Conservation (phyloP, 306 rosid genomes). For the Inga oerstediana region DNA sequence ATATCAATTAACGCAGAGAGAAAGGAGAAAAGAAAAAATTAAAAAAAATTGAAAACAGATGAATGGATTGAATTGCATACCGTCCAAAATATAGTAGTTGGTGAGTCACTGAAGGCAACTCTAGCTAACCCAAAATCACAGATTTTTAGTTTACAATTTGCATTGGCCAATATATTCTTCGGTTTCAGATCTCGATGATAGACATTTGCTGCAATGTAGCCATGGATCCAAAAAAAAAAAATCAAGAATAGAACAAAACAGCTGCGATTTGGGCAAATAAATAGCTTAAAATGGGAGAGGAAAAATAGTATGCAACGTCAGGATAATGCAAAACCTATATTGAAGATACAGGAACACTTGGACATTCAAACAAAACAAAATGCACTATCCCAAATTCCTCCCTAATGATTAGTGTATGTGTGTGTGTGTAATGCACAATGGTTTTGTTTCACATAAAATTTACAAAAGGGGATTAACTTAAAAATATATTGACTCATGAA, state of each 20-base stretch:
- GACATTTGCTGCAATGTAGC: slow-evolving; percentile 74
- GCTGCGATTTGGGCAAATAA: background rate
- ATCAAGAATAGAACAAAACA: background rate
- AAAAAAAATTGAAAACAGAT: background rate
- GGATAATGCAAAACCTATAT: background rate
- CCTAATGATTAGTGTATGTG: background rate
- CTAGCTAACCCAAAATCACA: slow-evolving; percentile 98
- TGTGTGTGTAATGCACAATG: background rate
- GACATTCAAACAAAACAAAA: background rate
- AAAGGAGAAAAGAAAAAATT: background rate
- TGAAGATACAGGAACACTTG: background rate
- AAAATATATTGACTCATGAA: background rate
- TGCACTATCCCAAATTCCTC: slow-evolving; percentile 13
- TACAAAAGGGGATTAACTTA: background rate
- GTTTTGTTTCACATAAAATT: background rate
- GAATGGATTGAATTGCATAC: slow-evolving; percentile 45
- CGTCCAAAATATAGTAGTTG: slow-evolving; percentile 96
- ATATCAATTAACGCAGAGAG: background rate
- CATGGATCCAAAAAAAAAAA: background rate
- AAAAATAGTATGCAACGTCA: background rate
- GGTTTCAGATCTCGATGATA: slow-evolving; percentile 97
- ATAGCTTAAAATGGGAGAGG: background rate
- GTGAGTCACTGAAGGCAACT: slow-evolving; percentile 95
- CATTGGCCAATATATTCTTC: slow-evolving; percentile 94
- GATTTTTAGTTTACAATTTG: slow-evolving; percentile 93